These are phyloP conservation scores for Sugiyamaella pinicola DNA, from an alignment of 1,139 yeast species.

Conservation along the genomic window DNA sequence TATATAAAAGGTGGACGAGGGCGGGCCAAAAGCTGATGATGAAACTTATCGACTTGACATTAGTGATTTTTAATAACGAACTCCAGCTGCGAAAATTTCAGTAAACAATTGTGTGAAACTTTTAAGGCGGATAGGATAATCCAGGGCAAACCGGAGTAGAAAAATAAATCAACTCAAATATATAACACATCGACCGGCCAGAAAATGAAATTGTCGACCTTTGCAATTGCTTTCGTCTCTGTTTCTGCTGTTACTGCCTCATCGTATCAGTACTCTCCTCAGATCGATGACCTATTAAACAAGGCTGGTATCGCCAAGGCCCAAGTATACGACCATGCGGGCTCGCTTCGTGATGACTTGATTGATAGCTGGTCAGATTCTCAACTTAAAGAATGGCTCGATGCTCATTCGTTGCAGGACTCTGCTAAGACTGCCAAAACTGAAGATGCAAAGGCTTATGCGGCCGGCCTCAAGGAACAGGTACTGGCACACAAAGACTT, in stretches of 20 bases:
- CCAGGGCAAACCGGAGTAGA: too few relatives aligned
- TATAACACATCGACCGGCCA: too few relatives aligned
- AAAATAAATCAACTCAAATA: too few relatives aligned
- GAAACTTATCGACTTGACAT: not conserved
- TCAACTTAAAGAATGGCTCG: conserved; percentile 53
- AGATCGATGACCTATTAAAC: conserved; percentile 48
- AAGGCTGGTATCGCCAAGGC: conserved; percentile 51
- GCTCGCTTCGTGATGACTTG: conserved; percentile 50
- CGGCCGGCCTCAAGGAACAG: conserved; percentile 44
- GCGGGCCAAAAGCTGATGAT: not conserved
- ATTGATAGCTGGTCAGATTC: conserved; percentile 53
- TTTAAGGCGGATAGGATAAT: too few relatives aligned
- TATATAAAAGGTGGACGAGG: conserved; percentile 7
- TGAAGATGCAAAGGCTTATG: conserved; percentile 30
- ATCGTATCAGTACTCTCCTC: not conserved
- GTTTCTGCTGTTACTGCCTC: conserved; percentile 1
- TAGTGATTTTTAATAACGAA: not conserved
- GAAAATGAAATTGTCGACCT: conserved; percentile 11
- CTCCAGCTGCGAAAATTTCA: too few relatives aligned
- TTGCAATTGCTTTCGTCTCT: conserved; percentile 5
- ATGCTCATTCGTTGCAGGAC: conserved; percentile 47
- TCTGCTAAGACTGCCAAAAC: conserved; percentile 37
- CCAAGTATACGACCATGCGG: conserved; percentile 46
- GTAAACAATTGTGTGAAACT: too few relatives aligned
- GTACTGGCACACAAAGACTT: conserved; percentile 45